Percentiles rank a stretch among this genome's conserved stretches.
Conservation (phyloP, 352 stramenopile genomes). For the Aphanomyces euteiches region DNA sequence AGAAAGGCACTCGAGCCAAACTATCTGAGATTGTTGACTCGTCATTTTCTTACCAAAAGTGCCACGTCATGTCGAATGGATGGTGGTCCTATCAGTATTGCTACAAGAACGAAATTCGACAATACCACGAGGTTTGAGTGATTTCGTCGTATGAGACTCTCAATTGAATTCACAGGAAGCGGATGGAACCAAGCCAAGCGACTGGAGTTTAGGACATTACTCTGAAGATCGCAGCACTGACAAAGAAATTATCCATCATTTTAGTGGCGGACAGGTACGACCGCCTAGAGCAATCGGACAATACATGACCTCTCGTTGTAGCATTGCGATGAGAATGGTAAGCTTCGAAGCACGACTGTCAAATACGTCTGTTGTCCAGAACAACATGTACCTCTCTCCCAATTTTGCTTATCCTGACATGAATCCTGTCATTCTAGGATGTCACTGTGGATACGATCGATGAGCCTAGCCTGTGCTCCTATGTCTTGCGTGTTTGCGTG, state of each 20-base stretch:
- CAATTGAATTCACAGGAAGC: slow-evolving; percentile 40
- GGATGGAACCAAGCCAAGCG: slow-evolving; percentile 59
- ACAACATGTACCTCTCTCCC: slow-evolving; percentile 35
- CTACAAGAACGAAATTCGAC: slow-evolving; percentile 74
- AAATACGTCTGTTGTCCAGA: slow-evolving; percentile 72
- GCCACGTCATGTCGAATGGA: slow-evolving; percentile 51
- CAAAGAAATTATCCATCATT: slow-evolving; percentile 66
- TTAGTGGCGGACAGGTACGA: slow-evolving; percentile 52
- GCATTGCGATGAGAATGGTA: slow-evolving; percentile 79
- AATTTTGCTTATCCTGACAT: neutral
- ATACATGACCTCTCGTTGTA: neutral
- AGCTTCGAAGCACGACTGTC: slow-evolving; percentile 65
- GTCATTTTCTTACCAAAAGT: slow-evolving; percentile 50
- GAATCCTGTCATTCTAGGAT: slow-evolving; percentile 24
- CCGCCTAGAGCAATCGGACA: too few species aligned
- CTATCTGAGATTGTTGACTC: slow-evolving; percentile 38
- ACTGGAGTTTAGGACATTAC: slow-evolving; percentile 83
- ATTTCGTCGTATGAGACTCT: neutral
- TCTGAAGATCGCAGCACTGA: slow-evolving; percentile 34
- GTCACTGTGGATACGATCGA: slow-evolving; percentile 67
- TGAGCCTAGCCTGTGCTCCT: slow-evolving; percentile 77
- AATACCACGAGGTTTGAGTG: slow-evolving; percentile 47
- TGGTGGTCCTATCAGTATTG: slow-evolving; percentile 87
- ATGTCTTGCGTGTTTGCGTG: slow-evolving; percentile 77
- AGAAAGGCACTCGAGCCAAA: slow-evolving; percentile 33